A percentile compares a stretch with the other conserved stretches of the same genome.
Conservation (phyloP, 495 filamentous ascomycete species). For the Lophiostoma macrostomum region DNA sequence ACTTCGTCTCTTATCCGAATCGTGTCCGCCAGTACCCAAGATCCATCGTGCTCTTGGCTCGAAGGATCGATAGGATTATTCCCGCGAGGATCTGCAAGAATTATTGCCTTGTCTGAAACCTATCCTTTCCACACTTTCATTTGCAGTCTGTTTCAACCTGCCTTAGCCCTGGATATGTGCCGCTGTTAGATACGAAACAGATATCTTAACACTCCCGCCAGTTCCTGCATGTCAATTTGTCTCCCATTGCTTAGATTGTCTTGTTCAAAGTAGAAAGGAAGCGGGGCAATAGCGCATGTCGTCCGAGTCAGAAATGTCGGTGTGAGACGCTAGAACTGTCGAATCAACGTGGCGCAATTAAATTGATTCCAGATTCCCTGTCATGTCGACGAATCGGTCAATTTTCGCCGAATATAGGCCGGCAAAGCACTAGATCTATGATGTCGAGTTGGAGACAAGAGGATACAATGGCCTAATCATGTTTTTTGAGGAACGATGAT, state of each 20-base stretch:
- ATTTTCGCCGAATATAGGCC: too few species aligned
- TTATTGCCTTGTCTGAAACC: slow-evolving; percentile 13
- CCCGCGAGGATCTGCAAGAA: too few species aligned
- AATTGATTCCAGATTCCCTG: neutral
- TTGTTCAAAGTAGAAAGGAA: slow-evolving; percentile 9
- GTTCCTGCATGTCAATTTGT: too few species aligned
- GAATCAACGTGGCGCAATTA: neutral
- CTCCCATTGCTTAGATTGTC: neutral
- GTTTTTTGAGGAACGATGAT: too few species aligned
- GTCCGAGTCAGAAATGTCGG: slow-evolving; percentile 28
- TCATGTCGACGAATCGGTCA: neutral
- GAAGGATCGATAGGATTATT: slow-evolving; percentile 4
- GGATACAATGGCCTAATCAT: too few species aligned
- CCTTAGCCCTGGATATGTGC: slow-evolving; percentile 4
- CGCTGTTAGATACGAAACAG: too few species aligned
- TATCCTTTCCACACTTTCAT: slow-evolving; percentile 3
- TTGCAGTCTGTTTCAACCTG: slow-evolving; percentile 21
- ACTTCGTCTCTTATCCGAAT: neutral
- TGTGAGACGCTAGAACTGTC: slow-evolving; percentile 21
- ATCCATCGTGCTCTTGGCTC: too few species aligned
- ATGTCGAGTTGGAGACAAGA: too few species aligned
- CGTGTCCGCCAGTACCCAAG: too few species aligned
- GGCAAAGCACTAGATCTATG: too few species aligned
- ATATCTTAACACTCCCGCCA: too few species aligned
- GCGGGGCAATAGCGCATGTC: slow-evolving; percentile 18